Conservation (phyloP, 495 filamentous ascomycete genomes). For the Chaetomidium leptoderma region DNA sequence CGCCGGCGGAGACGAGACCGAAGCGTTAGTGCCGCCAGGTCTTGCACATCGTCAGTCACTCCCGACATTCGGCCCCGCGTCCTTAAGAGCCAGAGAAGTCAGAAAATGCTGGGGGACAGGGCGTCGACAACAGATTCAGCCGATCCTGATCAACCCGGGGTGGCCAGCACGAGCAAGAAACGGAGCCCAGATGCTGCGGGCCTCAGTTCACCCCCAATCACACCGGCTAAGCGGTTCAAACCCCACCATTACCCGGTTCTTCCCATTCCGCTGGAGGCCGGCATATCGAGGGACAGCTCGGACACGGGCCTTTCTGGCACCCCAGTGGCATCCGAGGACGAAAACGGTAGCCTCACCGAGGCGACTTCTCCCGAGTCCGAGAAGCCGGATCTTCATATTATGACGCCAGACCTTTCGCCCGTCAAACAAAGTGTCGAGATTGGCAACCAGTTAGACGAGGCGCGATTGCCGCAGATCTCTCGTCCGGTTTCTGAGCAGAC, state of each 20-base stretch:
- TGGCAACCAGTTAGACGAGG: slow-evolving; percentile 9
- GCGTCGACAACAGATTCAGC: slow-evolving; percentile 24
- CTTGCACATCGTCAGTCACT: slow-evolving; percentile 45
- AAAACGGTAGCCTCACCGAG: slow-evolving; percentile 35
- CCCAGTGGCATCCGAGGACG: slow-evolving; percentile 23
- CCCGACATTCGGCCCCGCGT: slow-evolving; percentile 47
- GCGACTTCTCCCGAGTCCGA: slow-evolving; percentile 41
- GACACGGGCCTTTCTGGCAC: slow-evolving; percentile 18
- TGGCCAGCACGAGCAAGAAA: slow-evolving; percentile 23
- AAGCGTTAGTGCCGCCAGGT: slow-evolving; percentile 34
- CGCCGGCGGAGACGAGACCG: slow-evolving; percentile 43
- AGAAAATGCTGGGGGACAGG: slow-evolving; percentile 27
- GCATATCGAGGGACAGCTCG: slow-evolving; percentile 28
- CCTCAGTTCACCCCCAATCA: slow-evolving; percentile 43
- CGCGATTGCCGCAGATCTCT: slow-evolving; percentile 16
- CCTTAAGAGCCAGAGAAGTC: slow-evolving; percentile 34
- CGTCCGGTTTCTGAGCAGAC: background rate
- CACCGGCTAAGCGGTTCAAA: slow-evolving; percentile 43
- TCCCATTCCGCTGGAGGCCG: slow-evolving; percentile 22
- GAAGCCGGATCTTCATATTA: slow-evolving; percentile 30
- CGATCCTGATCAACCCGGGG: slow-evolving; percentile 19
- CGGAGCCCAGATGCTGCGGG: slow-evolving; percentile 33
- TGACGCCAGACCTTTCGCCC: slow-evolving; percentile 39
- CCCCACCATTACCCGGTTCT: slow-evolving; percentile 32
- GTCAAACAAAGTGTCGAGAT: slow-evolving; percentile 23